Conservation (phyloP, 768 basidiomycete genomes). For the Phanerochaete sordida region DNA sequence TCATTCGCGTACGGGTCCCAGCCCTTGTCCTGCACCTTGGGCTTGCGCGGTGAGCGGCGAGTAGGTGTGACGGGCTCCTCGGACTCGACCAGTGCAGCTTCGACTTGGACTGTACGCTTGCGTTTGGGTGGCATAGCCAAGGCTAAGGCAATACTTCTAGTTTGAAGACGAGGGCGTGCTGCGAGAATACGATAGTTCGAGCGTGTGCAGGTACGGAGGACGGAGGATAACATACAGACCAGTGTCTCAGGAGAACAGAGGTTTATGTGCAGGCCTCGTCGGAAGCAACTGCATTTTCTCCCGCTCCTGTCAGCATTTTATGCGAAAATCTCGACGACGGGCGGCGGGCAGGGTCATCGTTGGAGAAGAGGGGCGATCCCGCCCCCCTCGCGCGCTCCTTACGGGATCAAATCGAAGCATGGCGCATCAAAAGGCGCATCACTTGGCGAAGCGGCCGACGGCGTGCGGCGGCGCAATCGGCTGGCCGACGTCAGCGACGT, state of each 20-base stretch:
- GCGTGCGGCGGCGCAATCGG: too few species aligned
- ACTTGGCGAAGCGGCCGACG: too few species aligned
- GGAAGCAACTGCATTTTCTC: too few species aligned
- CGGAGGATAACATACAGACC: not conserved
- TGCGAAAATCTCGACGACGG: too few species aligned
- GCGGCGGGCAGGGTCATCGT: not conserved
- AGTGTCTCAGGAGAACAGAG: not conserved
- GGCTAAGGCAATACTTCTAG: too few species aligned
- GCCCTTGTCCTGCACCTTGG: not conserved
- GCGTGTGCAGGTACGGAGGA: not conserved
- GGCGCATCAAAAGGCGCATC: not conserved
- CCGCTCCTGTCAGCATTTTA: too few species aligned
- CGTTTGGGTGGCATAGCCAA: slow-evolving; percentile 10
- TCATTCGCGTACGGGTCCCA: slow-evolving; percentile 2
- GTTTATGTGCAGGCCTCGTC: not conserved
- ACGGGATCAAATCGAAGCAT: not conserved
- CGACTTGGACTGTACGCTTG: slow-evolving; percentile 6
- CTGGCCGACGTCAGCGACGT: too few species aligned
- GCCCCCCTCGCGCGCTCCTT: not conserved
- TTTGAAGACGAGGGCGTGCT: not conserved
- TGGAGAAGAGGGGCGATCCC: not conserved
- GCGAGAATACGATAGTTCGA: not conserved
- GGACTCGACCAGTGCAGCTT: not conserved
- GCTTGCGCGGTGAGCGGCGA: not conserved
- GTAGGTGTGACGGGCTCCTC: not conserved